Evolutionary conservation across 75 land plant species (phyloP), one percentile per base, ranked within the genome.

Genomic region (Azolla pinnata): DNA sequence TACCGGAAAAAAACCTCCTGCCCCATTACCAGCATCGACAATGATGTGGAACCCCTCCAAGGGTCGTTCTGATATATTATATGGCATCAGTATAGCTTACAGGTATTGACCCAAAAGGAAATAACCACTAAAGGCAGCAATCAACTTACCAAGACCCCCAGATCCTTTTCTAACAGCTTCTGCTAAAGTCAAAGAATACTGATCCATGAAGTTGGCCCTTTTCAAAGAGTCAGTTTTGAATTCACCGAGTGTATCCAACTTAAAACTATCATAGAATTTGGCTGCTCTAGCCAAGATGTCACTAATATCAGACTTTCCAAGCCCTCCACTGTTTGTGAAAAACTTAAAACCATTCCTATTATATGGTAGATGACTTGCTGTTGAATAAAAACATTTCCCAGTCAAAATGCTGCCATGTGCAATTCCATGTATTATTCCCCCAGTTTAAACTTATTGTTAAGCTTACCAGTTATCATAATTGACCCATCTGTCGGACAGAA

Each of bases 381-480:
- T 60, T 33, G 31, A 34, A 25, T 33, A 31, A 75, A 17, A 54
- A 31, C 23, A 19, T 24, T 55, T 4, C 26, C 27, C 26, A 48
- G 30, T 35, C 44, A 17, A 17, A 33, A 34, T 14, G 17, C 3
- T 49, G 9, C 7, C 7, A 10, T 7, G 9, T 19, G 7, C 54
- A 51, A 51, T 7, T 19, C 16, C 25, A 25, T n/a, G 29, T 28
- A 26, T 31, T n/a, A n/a, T n/a, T n/a, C n/a, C n/a, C n/a, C n/a
- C n/a, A n/a, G n/a, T n/a, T n/a, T n/a, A n/a, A n/a, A n/a, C n/a
- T n/a, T n/a, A n/a, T n/a, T n/a, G n/a, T n/a, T n/a, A n/a, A n/a
- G n/a, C n/a, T n/a, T n/a, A 92, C 97, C 97, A 74, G 97, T 92
- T 61, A 92, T 83, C 97, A 92, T 92, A 29, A 92, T 88, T 56